Base-by-base conservation (phyloP, 768 basidiomycete genomes). In the Tulasnella sp. region DNA sequence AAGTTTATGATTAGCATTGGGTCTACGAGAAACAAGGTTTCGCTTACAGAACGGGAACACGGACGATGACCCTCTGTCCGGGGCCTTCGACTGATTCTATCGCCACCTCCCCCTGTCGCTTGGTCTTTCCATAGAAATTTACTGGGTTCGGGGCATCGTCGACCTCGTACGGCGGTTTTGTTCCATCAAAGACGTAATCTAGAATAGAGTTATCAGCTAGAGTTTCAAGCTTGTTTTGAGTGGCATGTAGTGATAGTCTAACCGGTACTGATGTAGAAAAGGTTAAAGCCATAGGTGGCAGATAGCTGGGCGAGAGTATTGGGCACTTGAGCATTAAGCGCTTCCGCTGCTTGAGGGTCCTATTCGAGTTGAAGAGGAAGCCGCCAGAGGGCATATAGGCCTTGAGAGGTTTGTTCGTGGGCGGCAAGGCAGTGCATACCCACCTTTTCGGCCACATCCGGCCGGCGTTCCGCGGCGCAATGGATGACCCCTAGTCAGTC, bases 161-260 rank as follows among this genome's bases (percentile, higher is more conserved):
- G 0, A 95, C 93, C 8, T 90, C 89, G 87, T 99, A 99, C 0
- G 96, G 96, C 3, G 97, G 95, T 0, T 92, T 92, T n/a, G 90
- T 92, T 1, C 97, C 97, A 82, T 97, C 95, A 84, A 99, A 99
- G 22, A 99, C 96, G 86, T 98, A 98, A 86, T 99, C 96, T 93
- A 83, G 7, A 73, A 31, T 42, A 48, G 74, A 69, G 18, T 3
- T 58, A 20, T 74, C 72, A 42, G 40, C 72, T 3, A 37, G 46
- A 54, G 48, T 50, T 8, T 75, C 24, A 14, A 80, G 31, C 31
- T 40, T 41, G 54, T 64, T 54, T 50, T 73, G 82, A 72, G 31
- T 60, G 28, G 16, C 64, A 20, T 34, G 37, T 78, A 31, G 64
- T 9, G 69, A 72, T 20, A n/a, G 50, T 81, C 86, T 72, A 81